Evolutionary conservation across 495 filamentous ascomycete genomes (phyloP).

Genomic region (Tuber melanosporum): DNA sequence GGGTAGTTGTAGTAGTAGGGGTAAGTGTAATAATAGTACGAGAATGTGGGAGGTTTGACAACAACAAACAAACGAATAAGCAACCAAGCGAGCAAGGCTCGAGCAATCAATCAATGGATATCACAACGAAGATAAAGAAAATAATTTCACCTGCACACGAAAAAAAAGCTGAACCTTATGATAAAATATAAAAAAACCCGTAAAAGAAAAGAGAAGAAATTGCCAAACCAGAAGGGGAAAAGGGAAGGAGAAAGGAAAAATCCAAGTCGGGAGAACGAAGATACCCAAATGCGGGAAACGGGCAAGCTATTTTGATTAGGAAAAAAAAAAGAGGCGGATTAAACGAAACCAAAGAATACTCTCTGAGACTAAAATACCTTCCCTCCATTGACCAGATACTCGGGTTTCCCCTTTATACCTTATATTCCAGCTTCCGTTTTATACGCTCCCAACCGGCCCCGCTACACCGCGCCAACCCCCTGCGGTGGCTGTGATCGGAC

Average conservation of each 20-base stretch:
- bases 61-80: constrained; percentile 6
- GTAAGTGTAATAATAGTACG: neutral
- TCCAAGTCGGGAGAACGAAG: constrained; percentile 18
- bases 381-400: constrained; percentile 29
- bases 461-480: constrained; percentile 34
- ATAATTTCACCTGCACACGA: constrained; percentile 23
- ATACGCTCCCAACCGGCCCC: constrained; percentile 13
- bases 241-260: constrained; percentile 15
- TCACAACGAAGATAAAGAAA: constrained; percentile 12
- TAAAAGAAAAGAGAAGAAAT: constrained; percentile 27
- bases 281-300: constrained; percentile 27
- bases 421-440: constrained; percentile 18
- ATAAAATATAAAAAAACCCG: constrained; percentile 26
- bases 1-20: too few species aligned
- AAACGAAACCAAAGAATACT: constrained; percentile 39
- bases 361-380: constrained; percentile 40
- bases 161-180: constrained; percentile 20
- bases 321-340: constrained; percentile 33
- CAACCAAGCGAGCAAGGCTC: constrained; percentile 11
- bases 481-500: constrained; percentile 36
- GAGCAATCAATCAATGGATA: constrained; percentile 7
- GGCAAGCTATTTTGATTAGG: constrained; percentile 29
- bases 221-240: constrained; percentile 9
- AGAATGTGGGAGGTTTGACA: neutral
- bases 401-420: constrained; percentile 6